Evolutionary conservation across 1,284 basidiomycete species (phyloP).

Genomic region (Taiwanofungus camphoratus): DNA sequence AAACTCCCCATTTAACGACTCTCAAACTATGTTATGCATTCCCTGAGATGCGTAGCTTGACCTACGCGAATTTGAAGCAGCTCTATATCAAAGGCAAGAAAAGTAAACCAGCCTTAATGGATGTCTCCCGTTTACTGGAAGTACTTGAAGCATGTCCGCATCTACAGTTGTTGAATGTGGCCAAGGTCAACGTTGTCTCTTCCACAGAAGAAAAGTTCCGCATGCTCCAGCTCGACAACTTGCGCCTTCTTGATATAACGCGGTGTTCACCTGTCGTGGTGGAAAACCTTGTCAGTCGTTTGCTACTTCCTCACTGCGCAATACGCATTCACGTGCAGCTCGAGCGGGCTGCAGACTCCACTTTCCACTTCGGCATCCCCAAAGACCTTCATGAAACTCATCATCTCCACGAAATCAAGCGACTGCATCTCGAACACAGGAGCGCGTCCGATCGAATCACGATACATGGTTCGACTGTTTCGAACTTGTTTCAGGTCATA

Average conservation of each 20-base stretch:
- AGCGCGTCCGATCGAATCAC: constrained; percentile 26
- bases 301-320: constrained; percentile 24
- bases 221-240: constrained; percentile 19
- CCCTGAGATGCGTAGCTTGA: constrained; percentile 17
- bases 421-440: constrained; percentile 22
- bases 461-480: constrained; percentile 19
- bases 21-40: constrained; percentile 23
- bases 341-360: constrained; percentile 25
- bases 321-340: constrained; percentile 23
- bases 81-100: constrained; percentile 26
- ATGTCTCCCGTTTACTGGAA: constrained; percentile 21
- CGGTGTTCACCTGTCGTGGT: constrained; percentile 20
- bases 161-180: constrained; percentile 21
- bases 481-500: constrained; percentile 23
- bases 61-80: constrained; percentile 18
- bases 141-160: constrained; percentile 23
- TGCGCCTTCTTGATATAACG: constrained; percentile 23
- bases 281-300: constrained; percentile 20
- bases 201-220: constrained; percentile 19
- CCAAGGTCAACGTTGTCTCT: constrained; percentile 21
- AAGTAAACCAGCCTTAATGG: constrained; percentile 20
- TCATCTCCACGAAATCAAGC: constrained; percentile 22
- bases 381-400: constrained; percentile 19
- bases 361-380: constrained; percentile 25
- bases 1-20: constrained; percentile 21